These are phyloP conservation scores for Aplosporella prunicola DNA, from an alignment of 2,329 filamentous ascomycete species.

Conservation along the genomic window DNA sequence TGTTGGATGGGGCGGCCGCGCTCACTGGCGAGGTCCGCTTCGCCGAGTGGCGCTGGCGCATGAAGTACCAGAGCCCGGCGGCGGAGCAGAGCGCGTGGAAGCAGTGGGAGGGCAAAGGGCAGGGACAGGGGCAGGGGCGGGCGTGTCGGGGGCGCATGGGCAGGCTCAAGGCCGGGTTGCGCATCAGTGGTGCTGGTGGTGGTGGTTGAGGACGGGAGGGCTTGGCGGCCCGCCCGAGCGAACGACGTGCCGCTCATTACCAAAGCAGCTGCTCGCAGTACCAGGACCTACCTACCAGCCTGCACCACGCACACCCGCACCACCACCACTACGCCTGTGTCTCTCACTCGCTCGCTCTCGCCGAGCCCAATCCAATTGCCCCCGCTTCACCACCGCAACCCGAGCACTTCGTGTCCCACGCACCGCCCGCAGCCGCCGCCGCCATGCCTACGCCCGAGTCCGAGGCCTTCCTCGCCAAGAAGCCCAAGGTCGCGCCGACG, in stretches of 20 bases:
- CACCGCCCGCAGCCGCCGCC: conserved; percentile 11
- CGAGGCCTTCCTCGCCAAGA: conserved; percentile 69
- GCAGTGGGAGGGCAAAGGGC: conserved; percentile 14
- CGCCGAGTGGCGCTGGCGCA: conserved; percentile 34
- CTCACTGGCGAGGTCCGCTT: conserved; percentile 19
- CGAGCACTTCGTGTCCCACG: not conserved
- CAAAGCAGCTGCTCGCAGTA: conserved; percentile 1
- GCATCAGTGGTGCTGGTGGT: conserved; percentile 5
- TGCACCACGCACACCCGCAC: conserved; percentile 1
- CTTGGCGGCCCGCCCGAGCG: conserved; percentile 5
- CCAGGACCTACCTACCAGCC: not conserved
- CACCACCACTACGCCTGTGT: not conserved
- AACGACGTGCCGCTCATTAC: conserved; percentile 9
- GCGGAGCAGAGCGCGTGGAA: conserved; percentile 21
- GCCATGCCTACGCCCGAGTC: conserved; percentile 78
- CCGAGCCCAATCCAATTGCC: not conserved
- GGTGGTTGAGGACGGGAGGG: not conserved
- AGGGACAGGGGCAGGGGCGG: conserved; percentile 1
- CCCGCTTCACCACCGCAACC: not conserved
- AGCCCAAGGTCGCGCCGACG: conserved; percentile 70
- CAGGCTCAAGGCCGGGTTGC: conserved; percentile 5
- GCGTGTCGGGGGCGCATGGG: conserved; percentile 1
- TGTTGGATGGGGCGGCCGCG: conserved; percentile 14
- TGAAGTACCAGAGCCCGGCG: conserved; percentile 26
- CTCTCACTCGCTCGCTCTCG: not conserved